Percentiles rank a stretch among this genome's conserved stretches.
These are phyloP conservation scores for Kodamaea sp. DNA, from an alignment of 1,139 yeast species.

Conservation along the genomic window DNA sequence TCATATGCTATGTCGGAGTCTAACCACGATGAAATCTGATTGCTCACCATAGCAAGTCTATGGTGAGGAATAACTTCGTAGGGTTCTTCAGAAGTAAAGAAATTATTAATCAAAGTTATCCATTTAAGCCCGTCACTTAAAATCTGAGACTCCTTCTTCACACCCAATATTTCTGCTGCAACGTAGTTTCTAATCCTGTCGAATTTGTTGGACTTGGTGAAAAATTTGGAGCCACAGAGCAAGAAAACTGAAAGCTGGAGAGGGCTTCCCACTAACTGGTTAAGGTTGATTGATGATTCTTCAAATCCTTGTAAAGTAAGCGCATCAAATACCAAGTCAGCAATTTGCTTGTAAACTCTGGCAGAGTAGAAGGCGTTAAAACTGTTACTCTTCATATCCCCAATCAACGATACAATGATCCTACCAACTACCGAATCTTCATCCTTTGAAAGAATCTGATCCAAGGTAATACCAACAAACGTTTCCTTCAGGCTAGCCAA, in stretches of 20 bases:
- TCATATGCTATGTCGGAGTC: conserved; percentile 66
- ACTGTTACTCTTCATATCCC: conserved; percentile 3
- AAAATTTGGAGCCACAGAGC: conserved; percentile 36
- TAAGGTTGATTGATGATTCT: conserved; percentile 28
- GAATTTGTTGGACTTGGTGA: conserved; percentile 31
- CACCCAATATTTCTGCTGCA: conserved; percentile 68
- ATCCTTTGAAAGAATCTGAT: not conserved
- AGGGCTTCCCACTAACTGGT: conserved; percentile 29
- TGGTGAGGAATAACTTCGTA: conserved; percentile 54
- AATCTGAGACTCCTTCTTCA: conserved; percentile 40
- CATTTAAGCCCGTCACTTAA: conserved; percentile 44
- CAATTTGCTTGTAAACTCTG: conserved; percentile 24
- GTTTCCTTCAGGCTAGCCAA: not conserved
- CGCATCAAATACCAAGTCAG: conserved; percentile 30
- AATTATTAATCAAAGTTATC: conserved; percentile 51
- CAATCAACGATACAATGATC: conserved; percentile 1
- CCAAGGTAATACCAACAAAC: conserved; percentile 3
- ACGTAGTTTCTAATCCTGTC: conserved; percentile 60
- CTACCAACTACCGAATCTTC: not conserved
- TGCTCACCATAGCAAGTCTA: conserved; percentile 60
- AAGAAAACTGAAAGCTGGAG: conserved; percentile 41
- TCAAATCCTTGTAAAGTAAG: conserved; percentile 29
- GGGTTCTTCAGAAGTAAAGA: conserved; percentile 35
- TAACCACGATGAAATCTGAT: conserved; percentile 54
- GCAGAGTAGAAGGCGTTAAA: conserved; percentile 24